Conservation (phyloP, 23 red algal genomes). For the Gracilaria domingensis region DNA sequence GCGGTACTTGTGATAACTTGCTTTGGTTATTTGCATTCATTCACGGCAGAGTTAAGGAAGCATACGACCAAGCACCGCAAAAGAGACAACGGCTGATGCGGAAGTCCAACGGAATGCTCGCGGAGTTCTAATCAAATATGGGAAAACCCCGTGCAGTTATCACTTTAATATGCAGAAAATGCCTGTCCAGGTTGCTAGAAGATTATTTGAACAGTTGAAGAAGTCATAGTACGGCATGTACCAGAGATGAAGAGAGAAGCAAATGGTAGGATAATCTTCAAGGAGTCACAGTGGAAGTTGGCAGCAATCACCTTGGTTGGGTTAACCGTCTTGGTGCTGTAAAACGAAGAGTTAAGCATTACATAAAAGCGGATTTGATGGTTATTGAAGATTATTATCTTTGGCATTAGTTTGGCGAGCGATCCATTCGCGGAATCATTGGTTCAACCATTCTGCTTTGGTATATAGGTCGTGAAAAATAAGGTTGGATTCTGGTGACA, state of each 20-base stretch:
- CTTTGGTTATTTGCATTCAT: conserved; percentile 72
- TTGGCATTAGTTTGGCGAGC: background rate
- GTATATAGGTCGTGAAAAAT: no score
- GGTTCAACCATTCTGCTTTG: background rate
- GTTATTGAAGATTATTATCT: background rate
- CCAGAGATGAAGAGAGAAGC: background rate
- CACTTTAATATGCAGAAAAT: no score
- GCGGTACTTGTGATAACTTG: conserved; percentile 51
- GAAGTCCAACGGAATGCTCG: conserved; percentile 67
- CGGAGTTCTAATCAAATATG: conserved; percentile 10
- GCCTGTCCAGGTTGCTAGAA: no score
- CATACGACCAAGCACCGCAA: conserved; percentile 58
- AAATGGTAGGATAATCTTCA: background rate
- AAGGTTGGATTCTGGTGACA: no score
- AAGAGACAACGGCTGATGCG: conserved; percentile 65
- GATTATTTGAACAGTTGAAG: no score
- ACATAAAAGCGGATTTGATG: background rate
- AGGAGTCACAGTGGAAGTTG: background rate
- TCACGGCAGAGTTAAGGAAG: conserved; percentile 57
- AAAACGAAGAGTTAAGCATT: background rate
- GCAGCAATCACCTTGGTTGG: background rate
- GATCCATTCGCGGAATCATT: no score
- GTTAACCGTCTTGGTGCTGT: background rate
- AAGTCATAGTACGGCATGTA: background rate
- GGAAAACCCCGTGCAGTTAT: background rate